Evolutionary conservation across 257 asterid species (phyloP).

Genomic region (Capsicum pubescens): DNA sequence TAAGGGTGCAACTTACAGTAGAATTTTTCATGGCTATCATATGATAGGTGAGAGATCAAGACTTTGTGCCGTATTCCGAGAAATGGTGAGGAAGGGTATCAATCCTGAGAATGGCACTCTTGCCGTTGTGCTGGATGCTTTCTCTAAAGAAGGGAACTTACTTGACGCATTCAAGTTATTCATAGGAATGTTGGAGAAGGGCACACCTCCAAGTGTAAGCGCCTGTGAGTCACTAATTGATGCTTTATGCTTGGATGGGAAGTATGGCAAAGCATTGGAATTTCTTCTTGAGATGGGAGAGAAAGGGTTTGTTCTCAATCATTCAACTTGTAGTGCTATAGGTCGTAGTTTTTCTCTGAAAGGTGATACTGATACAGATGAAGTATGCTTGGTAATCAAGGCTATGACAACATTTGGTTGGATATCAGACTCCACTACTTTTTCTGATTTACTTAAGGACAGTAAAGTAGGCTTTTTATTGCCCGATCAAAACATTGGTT

Average conservation of each 20-base stretch:
- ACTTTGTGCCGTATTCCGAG: conserved; percentile 10
- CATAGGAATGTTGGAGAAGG: not conserved
- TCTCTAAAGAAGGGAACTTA: conserved; percentile 34
- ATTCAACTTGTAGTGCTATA: not conserved
- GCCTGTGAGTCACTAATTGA: too few species aligned
- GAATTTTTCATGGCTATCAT: conserved; percentile 26
- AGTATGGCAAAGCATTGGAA: too few species aligned
- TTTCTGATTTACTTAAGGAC: not conserved
- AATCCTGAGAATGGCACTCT: not conserved
- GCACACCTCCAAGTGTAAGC: not conserved
- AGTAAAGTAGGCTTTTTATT: not conserved
- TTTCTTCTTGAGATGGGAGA: too few species aligned
- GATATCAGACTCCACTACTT: conserved; percentile 28
- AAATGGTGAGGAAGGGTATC: conserved; percentile 21
- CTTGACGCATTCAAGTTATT: conserved; percentile 6
- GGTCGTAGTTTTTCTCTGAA: conserved; percentile 20
- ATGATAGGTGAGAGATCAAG: conserved; percentile 25
- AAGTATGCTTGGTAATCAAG: not conserved
- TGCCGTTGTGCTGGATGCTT: conserved; percentile 26
- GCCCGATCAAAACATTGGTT: not conserved
- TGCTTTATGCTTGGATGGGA: too few species aligned
- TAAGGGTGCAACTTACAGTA: not conserved
- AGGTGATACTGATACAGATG: conserved; percentile 8
- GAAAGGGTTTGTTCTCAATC: too few species aligned
- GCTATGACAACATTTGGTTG: conserved; percentile 29